Evolutionary conservation across 83 land plant genomes (phyloP).

Genomic region (Picea mariana): DNA sequence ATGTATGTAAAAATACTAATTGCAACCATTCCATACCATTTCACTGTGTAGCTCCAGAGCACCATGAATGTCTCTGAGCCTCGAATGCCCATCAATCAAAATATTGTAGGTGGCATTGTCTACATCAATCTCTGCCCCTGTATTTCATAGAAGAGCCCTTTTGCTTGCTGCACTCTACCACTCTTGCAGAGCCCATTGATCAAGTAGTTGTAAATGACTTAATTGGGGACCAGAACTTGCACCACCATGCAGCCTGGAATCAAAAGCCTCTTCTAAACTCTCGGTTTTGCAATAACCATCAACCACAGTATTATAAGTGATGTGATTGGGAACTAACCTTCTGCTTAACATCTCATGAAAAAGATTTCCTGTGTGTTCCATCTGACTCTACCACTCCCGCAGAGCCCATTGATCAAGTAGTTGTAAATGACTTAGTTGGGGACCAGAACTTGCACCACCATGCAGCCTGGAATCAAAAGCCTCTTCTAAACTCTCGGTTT

Average conservation of each 20-base stretch:
- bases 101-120: slow-evolving; percentile 45
- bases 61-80: slow-evolving; percentile 38
- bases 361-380: slow-evolving; percentile 16
- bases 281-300: slow-evolving; percentile 34
- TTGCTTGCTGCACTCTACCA: slow-evolving; percentile 21
- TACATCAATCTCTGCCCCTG: slow-evolving; percentile 10
- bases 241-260: slow-evolving; percentile 13
- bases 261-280: slow-evolving; percentile 20
- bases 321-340: slow-evolving; percentile 17
- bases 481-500: slow-evolving; percentile 11
- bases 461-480: slow-evolving; percentile 13
- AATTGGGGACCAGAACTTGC: slow-evolving; percentile 17
- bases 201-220: slow-evolving; percentile 21
- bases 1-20: slow-evolving; percentile 44
- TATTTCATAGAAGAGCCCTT: not conserved
- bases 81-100: slow-evolving; percentile 49
- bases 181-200: slow-evolving; percentile 31
- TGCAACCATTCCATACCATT: slow-evolving; percentile 31
- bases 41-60: slow-evolving; percentile 26
- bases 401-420: slow-evolving; percentile 21
- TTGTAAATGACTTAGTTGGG: no score
- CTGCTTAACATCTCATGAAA: slow-evolving; percentile 19
- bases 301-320: slow-evolving; percentile 26
- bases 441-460: no score
- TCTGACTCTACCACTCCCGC: slow-evolving; percentile 3